Evolutionary conservation across 208 protist species (phyloP), one percentile per base, ranked within the genome.

Genomic region (Trypanosoma caninum): DNA sequence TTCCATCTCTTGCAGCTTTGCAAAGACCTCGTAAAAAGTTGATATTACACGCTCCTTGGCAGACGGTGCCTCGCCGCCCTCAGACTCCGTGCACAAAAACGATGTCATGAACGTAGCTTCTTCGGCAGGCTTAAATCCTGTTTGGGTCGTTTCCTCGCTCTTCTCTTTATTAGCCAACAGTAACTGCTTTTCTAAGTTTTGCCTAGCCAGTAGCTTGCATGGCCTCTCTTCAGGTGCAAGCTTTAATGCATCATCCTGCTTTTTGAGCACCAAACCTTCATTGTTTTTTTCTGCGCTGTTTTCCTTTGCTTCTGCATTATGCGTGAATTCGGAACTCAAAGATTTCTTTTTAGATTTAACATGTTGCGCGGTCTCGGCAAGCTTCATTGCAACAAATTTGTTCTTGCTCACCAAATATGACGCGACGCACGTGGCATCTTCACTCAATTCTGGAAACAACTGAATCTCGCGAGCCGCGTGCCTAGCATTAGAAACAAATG

Each of bases 1-100:
- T 37, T 93, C 84, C 75, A 88, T 80, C 50, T 91, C 82, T 13
- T 67, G 63, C 59, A 93, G 74, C 47, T 89, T 91, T 10, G 51
- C 5, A 18, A 95, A 71, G 77, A 95, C 92, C 9, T 54, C 62
- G 0, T 85, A 74, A 72, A 95, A 91, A 46, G 83, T 83, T 11
- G 44, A 41, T 5, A 55, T 30, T 9, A 48, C 58, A 38, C 62
- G 62, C 18, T 53, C 40, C 3, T 47, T 25, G 9, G 38, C 1
- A 23, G 20, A 10, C 10, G 45, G 38, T 0, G 9, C 14, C 11
- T 40, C 45, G 20, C 3, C 22, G 7, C 18, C 13, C 3, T 51
- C 23, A 25, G 10, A 18, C 3, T 35, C 34, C 20, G 2, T 30
- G 6, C 16, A n/a, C 14, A 5, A 38, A 22, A 59, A n/a, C 20